A percentile compares a stretch with the other conserved stretches of the same genome.
phyloP scores from a whole-genome alignment of 2,329 filamentous ascomycete genomes.

The Fusarium sp. region DNA sequence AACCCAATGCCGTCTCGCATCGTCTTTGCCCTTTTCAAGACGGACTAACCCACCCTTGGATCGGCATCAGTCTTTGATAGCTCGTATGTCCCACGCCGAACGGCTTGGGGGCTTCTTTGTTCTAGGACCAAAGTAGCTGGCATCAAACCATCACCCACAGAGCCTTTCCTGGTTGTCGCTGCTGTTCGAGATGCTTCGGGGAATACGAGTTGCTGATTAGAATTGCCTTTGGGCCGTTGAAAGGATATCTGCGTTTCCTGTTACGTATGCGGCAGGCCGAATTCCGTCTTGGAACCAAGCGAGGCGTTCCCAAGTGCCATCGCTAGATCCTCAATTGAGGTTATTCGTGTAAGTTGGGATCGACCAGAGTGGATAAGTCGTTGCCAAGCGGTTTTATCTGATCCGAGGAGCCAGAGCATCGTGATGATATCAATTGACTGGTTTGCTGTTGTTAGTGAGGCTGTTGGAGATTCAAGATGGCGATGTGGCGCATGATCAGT shows the following conservation, averaged over 20 bases:
- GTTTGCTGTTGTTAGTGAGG: neutral
- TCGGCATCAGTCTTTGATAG: constrained; percentile 8
- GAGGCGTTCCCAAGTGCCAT: neutral
- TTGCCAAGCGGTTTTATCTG: neutral
- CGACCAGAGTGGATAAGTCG: neutral
- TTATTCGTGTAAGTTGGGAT: constrained; percentile 3
- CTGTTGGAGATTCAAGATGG: neutral
- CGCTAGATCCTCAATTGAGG: neutral
- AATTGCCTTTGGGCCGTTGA: constrained; percentile 13
- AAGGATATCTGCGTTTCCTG: neutral
- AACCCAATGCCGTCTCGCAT: constrained; percentile 23
- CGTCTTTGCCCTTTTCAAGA: constrained; percentile 4
- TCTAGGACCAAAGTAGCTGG: neutral
- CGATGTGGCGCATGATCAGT: constrained; percentile 11
- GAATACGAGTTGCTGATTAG: constrained; percentile 7
- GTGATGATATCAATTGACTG: neutral
- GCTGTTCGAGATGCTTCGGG: constrained; percentile 17
- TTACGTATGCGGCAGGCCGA: neutral
- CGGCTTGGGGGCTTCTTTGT: neutral
- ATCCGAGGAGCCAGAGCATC: neutral
- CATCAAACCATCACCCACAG: neutral
- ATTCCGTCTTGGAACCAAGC: neutral
- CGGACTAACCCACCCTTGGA: constrained; percentile 7
- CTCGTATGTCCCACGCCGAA: neutral
- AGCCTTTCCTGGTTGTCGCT: neutral